Conservation (phyloP, 352 stramenopile genomes). For the Phytophthora ramorum region DNA sequence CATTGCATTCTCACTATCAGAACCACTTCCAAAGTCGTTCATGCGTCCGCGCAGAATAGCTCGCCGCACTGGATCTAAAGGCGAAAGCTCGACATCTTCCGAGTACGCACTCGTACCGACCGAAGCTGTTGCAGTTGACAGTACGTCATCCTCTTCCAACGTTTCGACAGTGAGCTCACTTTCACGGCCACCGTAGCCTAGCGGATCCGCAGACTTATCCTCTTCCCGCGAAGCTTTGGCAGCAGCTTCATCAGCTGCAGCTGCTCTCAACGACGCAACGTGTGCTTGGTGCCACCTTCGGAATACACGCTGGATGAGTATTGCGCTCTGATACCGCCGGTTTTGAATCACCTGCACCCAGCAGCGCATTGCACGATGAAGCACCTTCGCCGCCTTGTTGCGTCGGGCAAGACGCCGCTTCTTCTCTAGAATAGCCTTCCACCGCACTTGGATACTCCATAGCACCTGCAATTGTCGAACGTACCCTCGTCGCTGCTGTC, state of each 20-base stretch:
- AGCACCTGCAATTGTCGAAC: constrained; percentile 42
- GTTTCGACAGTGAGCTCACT: constrained; percentile 42
- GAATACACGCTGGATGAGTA: constrained; percentile 44
- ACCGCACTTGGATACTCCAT: constrained; percentile 59
- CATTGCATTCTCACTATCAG: constrained; percentile 42
- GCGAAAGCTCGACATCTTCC: constrained; percentile 38
- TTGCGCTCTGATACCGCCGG: constrained; percentile 31
- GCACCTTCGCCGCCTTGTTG: constrained; percentile 35
- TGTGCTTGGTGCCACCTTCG: constrained; percentile 34
- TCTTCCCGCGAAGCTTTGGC: constrained; percentile 20
- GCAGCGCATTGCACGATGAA: constrained; percentile 45
- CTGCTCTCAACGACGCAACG: constrained; percentile 15
- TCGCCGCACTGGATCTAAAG: constrained; percentile 23
- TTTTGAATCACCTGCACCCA: constrained; percentile 37
- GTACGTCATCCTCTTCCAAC: constrained; percentile 36
- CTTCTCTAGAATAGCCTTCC: constrained; percentile 59
- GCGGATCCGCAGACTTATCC: constrained; percentile 18
- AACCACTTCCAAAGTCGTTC: constrained; percentile 18
- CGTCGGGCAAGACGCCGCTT: constrained; percentile 43
- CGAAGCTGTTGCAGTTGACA: constrained; percentile 46
- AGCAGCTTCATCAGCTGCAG: constrained; percentile 15
- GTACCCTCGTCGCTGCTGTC: constrained; percentile 39
- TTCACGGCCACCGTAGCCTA: constrained; percentile 31
- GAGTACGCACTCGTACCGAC: constrained; percentile 52
- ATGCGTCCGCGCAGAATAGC: constrained; percentile 20